Evolutionary conservation across 1,284 basidiomycete genomes (phyloP), one percentile per base, ranked within the genome.

Genomic region (Gymnopus androsaceus): DNA sequence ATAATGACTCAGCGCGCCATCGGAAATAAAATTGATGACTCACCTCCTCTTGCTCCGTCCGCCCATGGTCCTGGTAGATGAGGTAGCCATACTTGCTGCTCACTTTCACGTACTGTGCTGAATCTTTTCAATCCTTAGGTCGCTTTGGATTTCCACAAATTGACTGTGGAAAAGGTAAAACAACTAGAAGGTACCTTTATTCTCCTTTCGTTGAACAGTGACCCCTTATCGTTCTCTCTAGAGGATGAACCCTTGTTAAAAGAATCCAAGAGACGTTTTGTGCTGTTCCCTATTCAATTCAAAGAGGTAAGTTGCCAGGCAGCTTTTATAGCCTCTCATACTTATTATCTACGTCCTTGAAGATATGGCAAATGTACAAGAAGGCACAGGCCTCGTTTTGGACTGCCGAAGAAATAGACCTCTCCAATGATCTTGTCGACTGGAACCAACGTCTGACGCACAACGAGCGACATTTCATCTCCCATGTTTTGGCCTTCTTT

Each of bases 341-440:
- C 59, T 31, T 1, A 37, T 27, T 11, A 28, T 46, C 12, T 27
- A n/a, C n/a, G n/a, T n/a, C n/a, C n/a, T 5, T 15, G 4, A 58
- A 96, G 93, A 96, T 97, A 66, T 97, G 95, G 95, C 87, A 90
- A 71, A 92, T 95, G 84, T 97, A 97, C 83, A 97, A 97, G 77
- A 92, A 95, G 70, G 88, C 90, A 0, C 83, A 93, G 65, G 90
- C 90, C 0, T 95, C 91, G 0, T 98, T 98, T 78, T 98, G 95
- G 96, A 98, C 95, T 1, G 93, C 94, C 1, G 95, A 98, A 72
- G 95, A 98, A 76, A 96, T 98, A 81, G 94, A 98, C 72, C 87
- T 98, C 15, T 95, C 94, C 19, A 90, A 95, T 66, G 96, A 99
- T 67, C 69, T 92, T 37, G 85, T 88, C 67, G 94, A 96, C 78